Evolutionary conservation across 352 stramenopile genomes (phyloP), one percentile per base, ranked within the genome.

Genomic region (Blastocystis sp.): DNA sequence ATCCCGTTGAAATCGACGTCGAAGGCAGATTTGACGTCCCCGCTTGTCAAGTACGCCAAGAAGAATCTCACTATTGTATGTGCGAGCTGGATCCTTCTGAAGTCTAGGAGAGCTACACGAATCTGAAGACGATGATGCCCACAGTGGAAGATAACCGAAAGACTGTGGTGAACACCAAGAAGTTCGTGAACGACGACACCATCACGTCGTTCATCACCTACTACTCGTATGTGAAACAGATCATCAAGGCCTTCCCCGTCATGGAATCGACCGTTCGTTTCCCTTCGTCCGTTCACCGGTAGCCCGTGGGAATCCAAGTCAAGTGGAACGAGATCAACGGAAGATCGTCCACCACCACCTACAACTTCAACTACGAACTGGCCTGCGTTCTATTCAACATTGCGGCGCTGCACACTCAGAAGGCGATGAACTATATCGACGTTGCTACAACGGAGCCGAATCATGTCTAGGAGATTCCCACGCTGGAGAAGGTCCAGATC

Each of bases 351-450:
- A 42, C 24, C 3, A 77, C 28, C 24, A 71, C 64, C 14, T 77
- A 77, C 34, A 77, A 77, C 42, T 57, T 57, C 6, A 77, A 60
- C 42, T 77, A 77, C 60, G 66, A 77, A 54, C n/a, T 54, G 43
- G 34, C 42, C n/a, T 61, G 34, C n/a, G 66, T 77, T 24, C 54
- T 77, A 42, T 77, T 77, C 34, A 61, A 59, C 52, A 34, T 77
- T 3, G 66, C 28, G n/a, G 34, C 38, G 19, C 66, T 77, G 3
- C 42, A 77, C 45, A 60, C 66, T 54, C 66, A 77, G 52, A 19
- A 17, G 21, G 66, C 66, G 17, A 60, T 28, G 19, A 59, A 59
- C 2, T 34, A 57, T 7, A 60, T 19, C 24, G 9, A 28, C n/a
- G 66, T 77, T 42, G n/a, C 9, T 4, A 28, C 48, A n/a, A 3